Base-by-base conservation (phyloP, 2,329 filamentous ascomycete species). In the Berkeleyomyces rouxiae region DNA sequence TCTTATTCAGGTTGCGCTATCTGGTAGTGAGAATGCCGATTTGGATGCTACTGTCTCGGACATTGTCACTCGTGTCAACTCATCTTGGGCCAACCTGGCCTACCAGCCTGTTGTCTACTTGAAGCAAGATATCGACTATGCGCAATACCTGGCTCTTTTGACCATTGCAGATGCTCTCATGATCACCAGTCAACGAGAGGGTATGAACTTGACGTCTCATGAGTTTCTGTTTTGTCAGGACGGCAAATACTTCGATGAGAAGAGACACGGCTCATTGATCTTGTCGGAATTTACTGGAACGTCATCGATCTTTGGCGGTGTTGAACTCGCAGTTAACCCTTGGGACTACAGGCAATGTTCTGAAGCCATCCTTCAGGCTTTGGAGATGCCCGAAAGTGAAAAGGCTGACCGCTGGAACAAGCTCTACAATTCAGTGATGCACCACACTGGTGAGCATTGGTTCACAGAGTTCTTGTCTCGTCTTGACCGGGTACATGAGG, bases 191-290 rank as follows among this genome's bases (percentile, higher is more conserved):
- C 84, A 97, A 68, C 89, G 93, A 61, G 92, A 97, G 72, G 92
- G 92, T 66, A 97, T 97, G 93, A 97, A 96, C 71, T 75, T 97
- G 63, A 96, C 92, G 0, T 91, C 88, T 4, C 93, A 97, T 71
- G 92, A 97, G 71, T 97, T 90, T 70, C 81, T 96, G 42, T 88
- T 89, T 67, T 96, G 91, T 70, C 92, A 97, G 70, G 92, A 97
- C 69, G 91, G 91, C 47, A 82, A 82, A 67, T 78, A 80, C 60
- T 75, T 82, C 66, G 77, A 79, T 2, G 77, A 84, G 63, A 90
- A 90, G 75, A 91, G 89, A 73, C 84, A 93, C 69, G 90, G 90
- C 1, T 91, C 90, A 1, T 78, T 97, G 51, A 96, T 97, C 67
- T 77, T 97, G 61, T 96, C 90, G 66, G 92, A 97, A 71, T 97